A percentile compares a stretch with the other conserved stretches of the same genome.
phyloP scores from a whole-genome alignment of 2,329 filamentous ascomycete genomes.

The Nigrospora sphaerica region DNA sequence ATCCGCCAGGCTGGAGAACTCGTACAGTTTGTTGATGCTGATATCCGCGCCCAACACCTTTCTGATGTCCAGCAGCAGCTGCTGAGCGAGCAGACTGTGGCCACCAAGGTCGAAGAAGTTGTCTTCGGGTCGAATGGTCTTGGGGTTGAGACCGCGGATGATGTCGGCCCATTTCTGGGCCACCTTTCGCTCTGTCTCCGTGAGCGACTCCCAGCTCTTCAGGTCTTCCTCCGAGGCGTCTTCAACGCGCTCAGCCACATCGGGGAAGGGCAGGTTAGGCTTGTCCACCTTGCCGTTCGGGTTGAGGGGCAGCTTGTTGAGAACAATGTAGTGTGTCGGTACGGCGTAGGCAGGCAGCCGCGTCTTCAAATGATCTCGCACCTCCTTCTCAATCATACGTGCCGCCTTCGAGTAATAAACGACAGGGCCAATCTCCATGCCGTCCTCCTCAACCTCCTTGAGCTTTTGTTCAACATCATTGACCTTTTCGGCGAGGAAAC shows the following conservation, averaged over 20 bases:
- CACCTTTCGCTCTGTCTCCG: conserved; percentile 56
- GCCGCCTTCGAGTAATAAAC: conserved; percentile 37
- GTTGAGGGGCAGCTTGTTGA: conserved; percentile 69
- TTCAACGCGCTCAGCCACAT: conserved; percentile 57
- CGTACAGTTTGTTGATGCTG: conserved; percentile 64
- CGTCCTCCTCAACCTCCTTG: conserved; percentile 49
- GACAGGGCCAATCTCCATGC: conserved; percentile 34
- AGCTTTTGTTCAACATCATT: conserved; percentile 42
- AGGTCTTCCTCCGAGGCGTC: conserved; percentile 34
- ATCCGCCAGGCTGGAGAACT: conserved; percentile 44
- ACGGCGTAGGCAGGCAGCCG: conserved; percentile 70
- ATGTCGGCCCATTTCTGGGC: conserved; percentile 70
- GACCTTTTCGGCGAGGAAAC: conserved; percentile 53
- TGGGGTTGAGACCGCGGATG: conserved; percentile 58
- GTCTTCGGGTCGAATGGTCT: conserved; percentile 54
- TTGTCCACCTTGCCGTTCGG: conserved; percentile 83
- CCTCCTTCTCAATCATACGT: conserved; percentile 37
- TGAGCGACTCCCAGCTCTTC: conserved; percentile 31
- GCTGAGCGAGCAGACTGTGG: conserved; percentile 74
- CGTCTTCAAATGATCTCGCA: conserved; percentile 60
- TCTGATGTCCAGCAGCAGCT: conserved; percentile 64
- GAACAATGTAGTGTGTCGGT: conserved; percentile 65
- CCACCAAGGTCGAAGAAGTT: conserved; percentile 77
- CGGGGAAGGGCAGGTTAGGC: conserved; percentile 73
- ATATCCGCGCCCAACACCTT: conserved; percentile 41